Conservation (phyloP, 108 stramenopile species). For the Skeletonema menzelii region DNA sequence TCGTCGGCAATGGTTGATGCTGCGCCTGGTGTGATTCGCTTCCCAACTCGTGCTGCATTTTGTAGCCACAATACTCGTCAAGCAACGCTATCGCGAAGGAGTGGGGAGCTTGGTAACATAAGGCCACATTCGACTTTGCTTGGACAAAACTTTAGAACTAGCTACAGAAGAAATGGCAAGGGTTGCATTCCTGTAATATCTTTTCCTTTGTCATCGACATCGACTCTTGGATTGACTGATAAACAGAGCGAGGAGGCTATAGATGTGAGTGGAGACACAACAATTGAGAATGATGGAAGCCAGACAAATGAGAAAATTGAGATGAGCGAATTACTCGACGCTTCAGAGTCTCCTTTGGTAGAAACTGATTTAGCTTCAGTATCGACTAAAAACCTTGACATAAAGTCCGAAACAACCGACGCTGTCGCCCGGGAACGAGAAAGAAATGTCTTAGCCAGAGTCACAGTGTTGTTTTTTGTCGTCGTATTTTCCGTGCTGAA, state of each 20-base stretch:
- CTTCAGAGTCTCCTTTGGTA: neutral
- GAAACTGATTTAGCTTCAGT: neutral
- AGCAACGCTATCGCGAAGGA: neutral
- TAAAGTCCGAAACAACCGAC: neutral
- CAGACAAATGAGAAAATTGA: neutral
- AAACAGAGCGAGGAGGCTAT: neutral
- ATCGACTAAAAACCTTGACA: neutral
- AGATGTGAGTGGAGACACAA: neutral
- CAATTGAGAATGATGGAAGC: neutral
- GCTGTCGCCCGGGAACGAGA: neutral
- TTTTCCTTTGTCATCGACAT: neutral
- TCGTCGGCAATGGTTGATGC: neutral
- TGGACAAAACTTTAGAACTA: neutral
- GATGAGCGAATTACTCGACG: neutral
- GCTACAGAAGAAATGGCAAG: no score
- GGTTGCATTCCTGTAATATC: neutral
- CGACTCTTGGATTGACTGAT: neutral
- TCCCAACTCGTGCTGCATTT: neutral
- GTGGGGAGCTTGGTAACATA: neutral
- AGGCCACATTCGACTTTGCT: neutral
- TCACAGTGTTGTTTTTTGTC: neutral
- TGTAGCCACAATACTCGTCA: neutral
- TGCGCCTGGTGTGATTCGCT: neutral
- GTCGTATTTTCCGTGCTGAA: neutral
- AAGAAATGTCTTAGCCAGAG: neutral